Base-by-base conservation (phyloP, 2,329 filamentous ascomycete genomes). In the Elsinoe australis region DNA sequence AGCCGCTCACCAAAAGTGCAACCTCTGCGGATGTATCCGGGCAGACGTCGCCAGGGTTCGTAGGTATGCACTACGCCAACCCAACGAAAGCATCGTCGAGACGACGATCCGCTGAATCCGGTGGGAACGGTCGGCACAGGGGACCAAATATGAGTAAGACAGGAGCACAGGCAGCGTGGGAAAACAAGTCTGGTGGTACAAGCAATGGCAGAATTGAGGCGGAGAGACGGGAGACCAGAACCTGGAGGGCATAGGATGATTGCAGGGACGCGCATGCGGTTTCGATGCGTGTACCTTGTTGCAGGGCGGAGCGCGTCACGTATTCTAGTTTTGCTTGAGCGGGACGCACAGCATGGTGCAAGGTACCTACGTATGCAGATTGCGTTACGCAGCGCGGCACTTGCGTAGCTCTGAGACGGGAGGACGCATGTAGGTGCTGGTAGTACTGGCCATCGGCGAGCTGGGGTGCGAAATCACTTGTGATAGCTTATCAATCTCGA, bases 111-210 rank as follows among this genome's bases (percentile, higher is more conserved):
- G 39, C 39, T 3, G 39, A 44, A n/a, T 17, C 26, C n/a, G n/a
- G n/a, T 32, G 39, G 15, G 17, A 24, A 7, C 14, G 24, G 28
- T 15, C 39, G 39, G 17, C 39, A 44, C 7, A 31, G 28, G 32
- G 21, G 21, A 9, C 45, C 45, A 21, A 21, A 35, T 6, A 48
- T 48, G 45, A 48, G 45, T 18, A 29, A 29, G 34, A 48, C 38
- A 12, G 45, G 45, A 28, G 45, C 45, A 14, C 45, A 48, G 33
- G 45, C 45, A 22, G 45, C 45, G 3, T 48, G 45, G 45, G 45
- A 47, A 31, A 41, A 26, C 22, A 41, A 41, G 21, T 10, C 22
- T 41, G 21, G 21, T 41, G n/a, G n/a, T n/a, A n/a, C n/a, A n/a
- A n/a, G n/a, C n/a, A n/a, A n/a, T 8, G 19, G 8, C 8, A 18